Base-by-base conservation (phyloP, 176 grass and related monocot species). In the Ampelocalamus luodianensis region DNA sequence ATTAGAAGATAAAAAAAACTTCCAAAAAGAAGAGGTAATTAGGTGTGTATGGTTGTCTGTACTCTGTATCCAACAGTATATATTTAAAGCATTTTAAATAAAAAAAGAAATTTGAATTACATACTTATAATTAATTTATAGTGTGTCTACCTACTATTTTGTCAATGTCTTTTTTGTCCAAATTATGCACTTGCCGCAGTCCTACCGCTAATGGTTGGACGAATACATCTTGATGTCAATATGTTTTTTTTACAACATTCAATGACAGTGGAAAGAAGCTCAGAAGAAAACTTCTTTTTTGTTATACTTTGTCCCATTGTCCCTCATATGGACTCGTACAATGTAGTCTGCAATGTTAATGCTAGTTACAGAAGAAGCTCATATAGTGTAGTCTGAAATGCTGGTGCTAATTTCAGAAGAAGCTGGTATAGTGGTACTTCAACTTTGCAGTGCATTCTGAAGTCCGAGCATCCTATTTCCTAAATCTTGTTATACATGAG, bases 61-160 rank as follows among this genome's bases (percentile, higher is more conserved):
- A 74, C 20, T 36, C 48, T 20, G 48, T 53, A 74, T 36, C 71
- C 5, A 36, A 17, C 7, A 74, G 18, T 54, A 37, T 34, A 42
- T 61, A 55, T 22, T 20, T 39, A 7, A 64, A 78, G 6, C 17
- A 79, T 63, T 79, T 20, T 5, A 18, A 37, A 44, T 34, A 26
- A 65, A 29, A 43, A 49, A 20, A 20, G 23, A 53, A 49, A 3
- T 24, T 51, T 27, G 18, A 44, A 42, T 42, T 29, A 0, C 18
- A 38, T 23, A 15, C 8, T 65, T 54, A 29, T 54, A 17, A 27
- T 68, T 24, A 48, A 23, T 29, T 51, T 62, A 5, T 26, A 42
- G 9, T 88, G 64, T 37, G 4, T 79, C 48, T 75, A 80, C 69
- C 69, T 61, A 85, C 70, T 80, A 24, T 71, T 40, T 18, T 68